phyloP scores from a whole-genome alignment of 306 rosid genomes.

The Argentina anserina region DNA sequence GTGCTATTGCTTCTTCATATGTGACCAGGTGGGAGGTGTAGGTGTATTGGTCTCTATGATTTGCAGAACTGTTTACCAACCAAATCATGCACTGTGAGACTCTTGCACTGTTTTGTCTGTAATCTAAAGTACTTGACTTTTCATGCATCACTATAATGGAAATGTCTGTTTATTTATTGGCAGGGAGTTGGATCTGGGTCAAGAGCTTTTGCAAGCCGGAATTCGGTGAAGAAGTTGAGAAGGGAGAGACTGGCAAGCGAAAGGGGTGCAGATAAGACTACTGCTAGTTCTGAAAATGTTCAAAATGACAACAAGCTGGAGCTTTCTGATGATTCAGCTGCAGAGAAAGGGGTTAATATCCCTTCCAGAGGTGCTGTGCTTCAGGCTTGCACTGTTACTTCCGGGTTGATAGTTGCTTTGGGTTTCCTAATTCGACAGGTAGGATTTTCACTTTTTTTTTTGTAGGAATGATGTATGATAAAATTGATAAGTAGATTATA shows the following conservation, averaged over 20 bases:
- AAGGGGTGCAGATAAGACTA: constrained; percentile 28
- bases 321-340: constrained; percentile 34
- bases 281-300: constrained; percentile 34
- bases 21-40: constrained; percentile 35
- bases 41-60: constrained; percentile 16
- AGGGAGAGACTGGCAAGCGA: constrained; percentile 25
- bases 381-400: constrained; percentile 77
- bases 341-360: constrained; percentile 28
- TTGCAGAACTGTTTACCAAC: constrained; percentile 24
- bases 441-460: constrained; percentile 13
- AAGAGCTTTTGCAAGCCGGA: constrained; percentile 52
- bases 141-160: background rate
- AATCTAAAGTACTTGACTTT: background rate
- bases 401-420: constrained; percentile 63
- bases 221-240: constrained; percentile 48
- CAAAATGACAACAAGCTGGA: constrained; percentile 32
- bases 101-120: background rate
- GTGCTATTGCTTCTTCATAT: constrained; percentile 1
- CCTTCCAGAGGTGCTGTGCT: constrained; percentile 70
- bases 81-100: constrained; percentile 31
- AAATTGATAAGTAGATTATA: background rate
- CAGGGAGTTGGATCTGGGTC: constrained; percentile 40
- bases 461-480: constrained; percentile 9
- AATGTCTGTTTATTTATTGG: constrained; percentile 9
- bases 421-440: constrained; percentile 77